A percentile compares a stretch with the other conserved stretches of the same genome.
These are phyloP conservation scores for Fusarium sp. DNA, from an alignment of 2,329 filamentous ascomycete species.

Conservation along the genomic window DNA sequence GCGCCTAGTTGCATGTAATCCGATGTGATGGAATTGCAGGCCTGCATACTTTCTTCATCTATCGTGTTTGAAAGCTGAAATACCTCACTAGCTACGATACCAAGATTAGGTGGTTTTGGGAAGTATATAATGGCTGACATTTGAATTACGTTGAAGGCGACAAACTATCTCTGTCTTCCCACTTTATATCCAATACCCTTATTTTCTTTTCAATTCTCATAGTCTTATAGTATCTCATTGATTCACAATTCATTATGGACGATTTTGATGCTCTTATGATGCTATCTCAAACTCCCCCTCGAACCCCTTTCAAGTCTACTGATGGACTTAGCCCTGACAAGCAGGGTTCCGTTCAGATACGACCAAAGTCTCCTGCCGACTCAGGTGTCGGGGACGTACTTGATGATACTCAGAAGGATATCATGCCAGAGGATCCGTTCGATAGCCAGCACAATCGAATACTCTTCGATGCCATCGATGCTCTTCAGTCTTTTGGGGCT, in stretches of 20 bases:
- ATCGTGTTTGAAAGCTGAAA: background rate
- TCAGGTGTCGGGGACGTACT: conserved; percentile 23
- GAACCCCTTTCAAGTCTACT: background rate
- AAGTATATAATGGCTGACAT: conserved; percentile 6
- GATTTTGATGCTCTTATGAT: conserved; percentile 10
- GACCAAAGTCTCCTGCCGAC: conserved; percentile 20
- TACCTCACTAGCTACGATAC: background rate
- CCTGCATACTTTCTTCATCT: background rate
- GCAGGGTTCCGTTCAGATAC: background rate
- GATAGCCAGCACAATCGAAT: conserved; percentile 50
- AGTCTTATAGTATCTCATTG: background rate
- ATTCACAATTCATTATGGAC: background rate
- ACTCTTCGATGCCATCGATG: conserved; percentile 54
- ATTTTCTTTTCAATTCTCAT: background rate
- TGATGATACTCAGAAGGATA: conserved; percentile 2
- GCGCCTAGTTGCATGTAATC: conserved; percentile 37
- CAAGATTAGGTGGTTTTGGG: accelerated
- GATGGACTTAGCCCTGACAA: background rate
- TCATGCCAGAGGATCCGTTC: conserved; percentile 49
- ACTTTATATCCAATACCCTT: no score
- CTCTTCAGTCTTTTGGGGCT: conserved; percentile 49
- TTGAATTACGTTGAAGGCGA: background rate
- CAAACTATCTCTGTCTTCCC: no score
- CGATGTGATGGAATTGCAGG: background rate
- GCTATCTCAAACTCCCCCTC: conserved; percentile 14